phyloP scores from a whole-genome alignment of 768 basidiomycete species.

The Tubosaeta sp. region DNA sequence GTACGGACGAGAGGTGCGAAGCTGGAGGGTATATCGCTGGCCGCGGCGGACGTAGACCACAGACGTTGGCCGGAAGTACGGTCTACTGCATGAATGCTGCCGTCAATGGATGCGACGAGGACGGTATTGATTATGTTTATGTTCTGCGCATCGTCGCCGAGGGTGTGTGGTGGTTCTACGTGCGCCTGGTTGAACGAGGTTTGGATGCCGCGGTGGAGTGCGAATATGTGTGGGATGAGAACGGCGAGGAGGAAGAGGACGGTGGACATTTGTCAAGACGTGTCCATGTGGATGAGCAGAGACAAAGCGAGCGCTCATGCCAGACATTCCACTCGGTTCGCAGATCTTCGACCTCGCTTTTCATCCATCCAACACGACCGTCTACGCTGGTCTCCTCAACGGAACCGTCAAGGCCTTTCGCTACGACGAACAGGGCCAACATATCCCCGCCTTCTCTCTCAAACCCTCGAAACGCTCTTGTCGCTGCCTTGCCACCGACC shows the following conservation, averaged over 20 bases:
- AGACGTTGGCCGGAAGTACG: constrained; percentile 74
- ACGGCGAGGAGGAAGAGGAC: constrained; percentile 26
- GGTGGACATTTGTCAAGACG: constrained; percentile 34
- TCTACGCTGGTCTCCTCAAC: constrained; percentile 76
- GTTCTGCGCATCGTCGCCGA: constrained; percentile 32
- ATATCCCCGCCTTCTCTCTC: constrained; percentile 53
- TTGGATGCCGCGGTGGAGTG: constrained; percentile 26
- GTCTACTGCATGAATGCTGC: constrained; percentile 91
- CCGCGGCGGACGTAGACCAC: constrained; percentile 82
- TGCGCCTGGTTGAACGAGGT: not conserved
- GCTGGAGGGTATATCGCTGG: constrained; percentile 44
- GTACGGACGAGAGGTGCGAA: constrained; percentile 75
- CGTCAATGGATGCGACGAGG: constrained; percentile 90
- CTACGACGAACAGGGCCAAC: constrained; percentile 68
- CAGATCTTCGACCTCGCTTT: constrained; percentile 91
- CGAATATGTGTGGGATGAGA: constrained; percentile 30
- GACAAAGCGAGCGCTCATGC: constrained; percentile 10
- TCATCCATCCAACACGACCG: constrained; percentile 67
- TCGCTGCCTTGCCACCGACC: constrained; percentile 63
- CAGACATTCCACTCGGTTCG: constrained; percentile 64
- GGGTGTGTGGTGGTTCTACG: not conserved
- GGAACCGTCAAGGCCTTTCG: constrained; percentile 79
- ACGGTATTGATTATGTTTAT: constrained; percentile 76
- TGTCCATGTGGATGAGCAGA: constrained; percentile 23
- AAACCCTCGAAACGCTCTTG: constrained; percentile 83